Conservation (phyloP, 2,329 filamentous ascomycete genomes). For the Colletotrichum agaves region DNA sequence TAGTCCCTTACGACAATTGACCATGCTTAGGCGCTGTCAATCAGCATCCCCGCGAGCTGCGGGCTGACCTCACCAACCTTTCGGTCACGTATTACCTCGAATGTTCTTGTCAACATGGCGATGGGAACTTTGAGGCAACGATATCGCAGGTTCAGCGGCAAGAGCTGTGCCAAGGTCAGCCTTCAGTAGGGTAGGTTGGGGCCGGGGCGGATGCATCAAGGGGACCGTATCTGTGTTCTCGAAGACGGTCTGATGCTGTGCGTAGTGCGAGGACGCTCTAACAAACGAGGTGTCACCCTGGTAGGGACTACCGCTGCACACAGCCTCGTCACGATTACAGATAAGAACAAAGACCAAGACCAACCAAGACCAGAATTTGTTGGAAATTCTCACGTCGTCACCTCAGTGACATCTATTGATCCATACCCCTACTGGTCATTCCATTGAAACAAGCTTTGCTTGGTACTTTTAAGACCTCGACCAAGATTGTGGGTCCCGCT, state of each 20-base stretch:
- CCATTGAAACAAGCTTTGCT: neutral
- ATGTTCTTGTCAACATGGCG: too few relatives aligned
- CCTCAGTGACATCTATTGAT: neutral
- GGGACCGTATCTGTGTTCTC: conserved; percentile 4
- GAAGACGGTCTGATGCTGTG: conserved; percentile 22
- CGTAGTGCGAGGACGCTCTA: neutral
- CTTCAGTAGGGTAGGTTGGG: conserved; percentile 15
- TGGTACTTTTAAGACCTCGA: neutral
- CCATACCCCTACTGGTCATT: neutral
- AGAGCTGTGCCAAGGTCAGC: conserved; percentile 2
- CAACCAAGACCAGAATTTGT: neutral
- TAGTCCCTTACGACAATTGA: neutral
- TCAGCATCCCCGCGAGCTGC: neutral
- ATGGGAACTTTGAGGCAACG: too few relatives aligned
- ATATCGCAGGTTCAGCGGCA: too few relatives aligned
- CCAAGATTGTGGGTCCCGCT: neutral
- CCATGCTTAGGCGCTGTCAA: neutral
- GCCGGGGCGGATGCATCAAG: neutral
- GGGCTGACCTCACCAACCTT: neutral
- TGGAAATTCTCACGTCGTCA: neutral
- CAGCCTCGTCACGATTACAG: neutral
- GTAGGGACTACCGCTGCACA: conserved; percentile 1
- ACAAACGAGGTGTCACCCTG: neutral
- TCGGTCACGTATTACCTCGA: neutral
- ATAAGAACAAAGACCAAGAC: neutral